Base-by-base conservation (phyloP, 805 yeast species). In the Zygosaccharomyces bisporus region DNA sequence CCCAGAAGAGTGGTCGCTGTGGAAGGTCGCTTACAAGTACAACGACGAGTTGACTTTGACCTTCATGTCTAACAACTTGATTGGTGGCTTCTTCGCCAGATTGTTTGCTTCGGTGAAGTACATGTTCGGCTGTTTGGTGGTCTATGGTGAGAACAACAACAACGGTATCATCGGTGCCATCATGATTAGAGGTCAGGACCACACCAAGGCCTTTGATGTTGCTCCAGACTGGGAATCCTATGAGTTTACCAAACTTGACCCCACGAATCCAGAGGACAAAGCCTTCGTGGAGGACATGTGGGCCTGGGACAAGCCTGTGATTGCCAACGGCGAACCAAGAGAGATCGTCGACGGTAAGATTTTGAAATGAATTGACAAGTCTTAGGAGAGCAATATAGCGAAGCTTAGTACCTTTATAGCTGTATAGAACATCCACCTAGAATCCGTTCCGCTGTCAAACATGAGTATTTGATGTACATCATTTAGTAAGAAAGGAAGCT, bases 201-300 rank as follows among this genome's bases (percentile, higher is more conserved):
- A 60, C 66, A 78, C 60, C 46, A 95, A 97, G 70, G 99, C 96
- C 53, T 88, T 91, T 66, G 86, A 91, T 55, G 98, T 93, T 70
- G 99, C 98, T 66, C 97, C 99, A 71, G 99, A 93, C 75, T 89
- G 95, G 95, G 98, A 91, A 75, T 87, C 96, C 39, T 91, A 87
- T 76, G 66, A 68, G 48, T 88, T 79, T 85, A 73, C 80, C 66
- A 82, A 86, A 76, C 76, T 91, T 64, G 97, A 91, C 67, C 78
- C 83, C 50, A 60, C 88, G 61, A 79, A 79, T 57, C 80, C 78
- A 57, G 93, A 79, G 66, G 86, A 78, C 76, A 83, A 77, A 72
- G 86, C 75, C 53, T 86, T 87, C 64, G 70, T 93, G 61, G 76
- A 86, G 72, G 86, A 89, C 80, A 76, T 89, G 83, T 87, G 95